These are phyloP conservation scores for Cyanodermella asteris DNA, from an alignment of 2,329 filamentous ascomycete genomes.

Conservation along the genomic window DNA sequence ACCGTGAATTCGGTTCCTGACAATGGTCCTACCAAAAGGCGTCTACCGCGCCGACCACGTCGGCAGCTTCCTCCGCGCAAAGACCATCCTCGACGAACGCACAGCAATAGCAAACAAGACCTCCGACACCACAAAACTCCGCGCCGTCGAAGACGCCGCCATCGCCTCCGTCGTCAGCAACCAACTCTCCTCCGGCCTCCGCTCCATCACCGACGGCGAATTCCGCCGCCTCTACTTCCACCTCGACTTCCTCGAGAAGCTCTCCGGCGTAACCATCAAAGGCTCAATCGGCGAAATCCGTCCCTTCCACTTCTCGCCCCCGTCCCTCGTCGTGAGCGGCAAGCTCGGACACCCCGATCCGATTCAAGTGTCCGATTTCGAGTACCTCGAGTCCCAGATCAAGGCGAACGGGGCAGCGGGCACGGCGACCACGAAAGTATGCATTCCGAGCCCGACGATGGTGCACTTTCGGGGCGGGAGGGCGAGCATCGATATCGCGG, in stretches of 20 bases:
- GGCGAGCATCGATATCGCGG: constrained; percentile 28
- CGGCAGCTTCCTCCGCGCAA: constrained; percentile 31
- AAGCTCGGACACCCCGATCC: constrained; percentile 31
- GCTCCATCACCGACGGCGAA: constrained; percentile 32
- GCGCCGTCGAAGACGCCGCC: constrained; percentile 28
- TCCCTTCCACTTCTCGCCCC: constrained; percentile 27
- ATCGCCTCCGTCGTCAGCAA: constrained; percentile 26
- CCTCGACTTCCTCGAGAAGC: constrained; percentile 34
- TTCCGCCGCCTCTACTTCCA: constrained; percentile 36
- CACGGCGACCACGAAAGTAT: constrained; percentile 32
- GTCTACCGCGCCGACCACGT: constrained; percentile 34
- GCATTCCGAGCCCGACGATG: constrained; percentile 38
- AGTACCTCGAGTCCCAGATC: too few species aligned
- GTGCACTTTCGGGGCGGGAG: constrained; percentile 35
- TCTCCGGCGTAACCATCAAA: constrained; percentile 30
- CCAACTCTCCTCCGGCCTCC: constrained; percentile 27
- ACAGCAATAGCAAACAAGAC: constrained; percentile 23
- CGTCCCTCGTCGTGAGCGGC: constrained; percentile 30
- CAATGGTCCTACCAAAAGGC: too few species aligned
- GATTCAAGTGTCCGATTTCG: too few species aligned
- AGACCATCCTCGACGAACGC: constrained; percentile 26
- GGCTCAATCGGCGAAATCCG: constrained; percentile 23
- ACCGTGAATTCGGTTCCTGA: too few species aligned
- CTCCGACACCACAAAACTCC: constrained; percentile 22
- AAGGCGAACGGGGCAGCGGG: too few species aligned